phyloP scores from a whole-genome alignment of 441 rosid species.

The Pelargonium fulgidum region DNA sequence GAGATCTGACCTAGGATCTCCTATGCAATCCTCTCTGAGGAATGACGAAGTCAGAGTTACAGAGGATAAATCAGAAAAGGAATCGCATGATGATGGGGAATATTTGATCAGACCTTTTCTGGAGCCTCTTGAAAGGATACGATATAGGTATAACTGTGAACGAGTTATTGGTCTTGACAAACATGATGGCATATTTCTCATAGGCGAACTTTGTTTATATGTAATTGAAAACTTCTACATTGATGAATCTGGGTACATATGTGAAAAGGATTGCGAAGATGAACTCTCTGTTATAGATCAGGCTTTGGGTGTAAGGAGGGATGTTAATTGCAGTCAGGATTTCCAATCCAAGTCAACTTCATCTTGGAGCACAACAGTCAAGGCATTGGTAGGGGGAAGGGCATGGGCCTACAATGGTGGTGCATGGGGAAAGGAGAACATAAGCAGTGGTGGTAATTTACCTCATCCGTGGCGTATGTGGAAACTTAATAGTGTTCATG shows the following conservation, averaged over 20 bases:
- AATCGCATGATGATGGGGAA: slow-evolving; percentile 91
- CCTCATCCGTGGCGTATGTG: slow-evolving; percentile 99
- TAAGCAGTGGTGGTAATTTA: slow-evolving; percentile 65
- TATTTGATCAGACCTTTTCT: slow-evolving; percentile 95
- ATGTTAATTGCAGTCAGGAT: slow-evolving; percentile 60
- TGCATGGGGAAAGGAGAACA: slow-evolving; percentile 99
- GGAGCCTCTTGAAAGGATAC: slow-evolving; percentile 92
- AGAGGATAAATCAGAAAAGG: slow-evolving; percentile 86
- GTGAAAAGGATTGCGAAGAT: slow-evolving; percentile 97
- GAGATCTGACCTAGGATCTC: slow-evolving; percentile 79
- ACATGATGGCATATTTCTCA: slow-evolving; percentile 97
- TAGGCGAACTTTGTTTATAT: slow-evolving; percentile 88
- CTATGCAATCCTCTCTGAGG: slow-evolving; percentile 63
- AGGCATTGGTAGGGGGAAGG: slow-evolving; percentile 78
- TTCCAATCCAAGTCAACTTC: slow-evolving; percentile 89
- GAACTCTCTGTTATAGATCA: slow-evolving; percentile 99
- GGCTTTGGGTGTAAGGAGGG: slow-evolving; percentile 98
- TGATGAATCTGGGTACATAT: slow-evolving; percentile 76
- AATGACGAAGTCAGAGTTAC: slow-evolving; percentile 49
- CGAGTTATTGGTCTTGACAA: slow-evolving; percentile 97
- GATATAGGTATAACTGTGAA: slow-evolving; percentile 92
- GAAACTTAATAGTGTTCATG: slow-evolving; percentile 96
- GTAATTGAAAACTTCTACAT: slow-evolving; percentile 95
- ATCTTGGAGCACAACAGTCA: slow-evolving; percentile 58
- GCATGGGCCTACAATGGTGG: slow-evolving; percentile 99